phyloP scores from a whole-genome alignment of 208 protist genomes.

The Blastocrithidia nonstop region DNA sequence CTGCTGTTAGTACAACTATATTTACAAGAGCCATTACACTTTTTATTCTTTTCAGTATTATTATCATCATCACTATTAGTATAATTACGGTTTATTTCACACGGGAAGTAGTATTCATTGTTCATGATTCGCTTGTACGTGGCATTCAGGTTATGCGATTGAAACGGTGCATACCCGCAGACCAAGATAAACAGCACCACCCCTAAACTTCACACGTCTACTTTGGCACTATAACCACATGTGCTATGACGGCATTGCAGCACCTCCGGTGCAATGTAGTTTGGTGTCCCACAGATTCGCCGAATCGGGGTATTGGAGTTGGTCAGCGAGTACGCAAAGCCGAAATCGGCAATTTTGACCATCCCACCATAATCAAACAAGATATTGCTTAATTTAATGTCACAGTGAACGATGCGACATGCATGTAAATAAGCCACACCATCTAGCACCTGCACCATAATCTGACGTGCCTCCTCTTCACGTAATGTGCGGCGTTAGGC shows the following conservation, averaged over 20 bases:
- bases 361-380: conserved; percentile 64
- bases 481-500: conserved; percentile 22
- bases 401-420: conserved; percentile 48
- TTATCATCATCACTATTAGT: too few species aligned
- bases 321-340: conserved; percentile 49
- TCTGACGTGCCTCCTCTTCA: conserved; percentile 36
- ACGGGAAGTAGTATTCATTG: conserved; percentile 73
- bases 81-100: too few species aligned
- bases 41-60: too few species aligned
- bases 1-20: too few species aligned
- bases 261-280: conserved; percentile 93
- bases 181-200: conserved; percentile 85
- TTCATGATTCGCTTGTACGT: conserved; percentile 41
- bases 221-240: conserved; percentile 76
- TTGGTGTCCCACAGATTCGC: conserved; percentile 91
- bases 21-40: too few species aligned
- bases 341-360: conserved; percentile 89
- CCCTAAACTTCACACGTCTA: conserved; percentile 92
- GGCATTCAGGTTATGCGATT: conserved; percentile 27
- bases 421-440: conserved; percentile 78
- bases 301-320: conserved; percentile 18
- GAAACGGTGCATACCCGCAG: conserved; percentile 75
- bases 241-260: conserved; percentile 15
- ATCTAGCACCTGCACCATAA: conserved; percentile 76
- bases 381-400: conserved; percentile 87